A percentile compares a stretch with the other conserved stretches of the same genome.
phyloP scores from a whole-genome alignment of 1,139 yeast species.

The Pichia sp. region DNA sequence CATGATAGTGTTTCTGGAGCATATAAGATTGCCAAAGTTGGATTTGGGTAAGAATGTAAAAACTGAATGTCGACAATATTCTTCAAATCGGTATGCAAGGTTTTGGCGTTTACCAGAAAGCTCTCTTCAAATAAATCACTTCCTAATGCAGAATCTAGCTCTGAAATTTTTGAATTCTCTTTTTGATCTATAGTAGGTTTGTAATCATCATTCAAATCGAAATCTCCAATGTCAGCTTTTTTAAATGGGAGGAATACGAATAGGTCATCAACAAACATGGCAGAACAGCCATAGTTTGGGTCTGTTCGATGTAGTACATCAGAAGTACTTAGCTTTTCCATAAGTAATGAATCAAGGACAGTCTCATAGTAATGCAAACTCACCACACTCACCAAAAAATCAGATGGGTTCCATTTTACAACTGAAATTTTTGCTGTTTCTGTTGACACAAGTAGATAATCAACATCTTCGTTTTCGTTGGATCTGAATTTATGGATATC shows the following conservation, averaged over 20 bases:
- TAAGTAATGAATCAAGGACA: conserved; percentile 50
- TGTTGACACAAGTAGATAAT: conserved; percentile 65
- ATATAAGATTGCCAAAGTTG: conserved; percentile 71
- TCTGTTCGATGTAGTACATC: conserved; percentile 57
- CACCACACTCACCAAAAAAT: conserved; percentile 55
- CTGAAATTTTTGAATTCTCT: conserved; percentile 4
- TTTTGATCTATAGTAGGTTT: conserved; percentile 15
- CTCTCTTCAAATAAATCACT: conserved; percentile 43
- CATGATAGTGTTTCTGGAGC: conserved; percentile 59
- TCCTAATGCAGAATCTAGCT: conserved; percentile 36
- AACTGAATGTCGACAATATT: conserved; percentile 65
- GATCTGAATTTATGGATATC: conserved; percentile 49
- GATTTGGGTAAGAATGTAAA: conserved; percentile 67
- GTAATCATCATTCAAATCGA: conserved; percentile 35
- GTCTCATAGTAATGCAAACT: conserved; percentile 87
- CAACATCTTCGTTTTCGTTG: conserved; percentile 39
- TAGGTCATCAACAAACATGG: conserved; percentile 65
- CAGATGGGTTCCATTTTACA: conserved; percentile 61
- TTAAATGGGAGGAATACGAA: conserved; percentile 72
- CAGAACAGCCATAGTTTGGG: conserved; percentile 57
- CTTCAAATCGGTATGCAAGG: conserved; percentile 55
- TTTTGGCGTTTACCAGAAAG: conserved; percentile 53
- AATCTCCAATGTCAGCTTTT: conserved; percentile 42
- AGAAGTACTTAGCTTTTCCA: conserved; percentile 40
- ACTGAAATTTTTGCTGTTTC: conserved; percentile 74